These are phyloP conservation scores for Deakozyma indianensis DNA, from an alignment of 805 yeast genomes.

Conservation along the genomic window DNA sequence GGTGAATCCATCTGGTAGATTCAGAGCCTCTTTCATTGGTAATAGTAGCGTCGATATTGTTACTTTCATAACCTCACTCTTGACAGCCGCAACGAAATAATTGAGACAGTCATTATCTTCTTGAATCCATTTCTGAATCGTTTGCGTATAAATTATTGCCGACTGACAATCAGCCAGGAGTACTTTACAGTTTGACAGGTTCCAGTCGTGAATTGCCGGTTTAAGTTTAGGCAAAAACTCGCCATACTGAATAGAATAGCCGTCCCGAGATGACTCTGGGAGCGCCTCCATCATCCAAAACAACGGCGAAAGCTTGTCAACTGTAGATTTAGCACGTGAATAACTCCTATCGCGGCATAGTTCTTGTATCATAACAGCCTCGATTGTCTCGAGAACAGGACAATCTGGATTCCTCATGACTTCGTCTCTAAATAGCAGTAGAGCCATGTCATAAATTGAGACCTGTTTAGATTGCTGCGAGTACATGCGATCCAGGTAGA, in stretches of 20 bases:
- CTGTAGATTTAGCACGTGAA: conserved; percentile 36
- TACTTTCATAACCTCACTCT: conserved; percentile 37
- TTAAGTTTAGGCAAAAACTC: conserved; percentile 56
- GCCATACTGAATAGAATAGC: conserved; percentile 46
- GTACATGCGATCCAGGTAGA: conserved; percentile 78
- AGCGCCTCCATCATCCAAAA: conserved; percentile 57
- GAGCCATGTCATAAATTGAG: conserved; percentile 61
- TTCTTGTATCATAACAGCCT: conserved; percentile 36
- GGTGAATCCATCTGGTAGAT: conserved; percentile 37
- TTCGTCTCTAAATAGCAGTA: conserved; percentile 47
- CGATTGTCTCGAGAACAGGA: conserved; percentile 37
- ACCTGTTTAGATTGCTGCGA: conserved; percentile 34
- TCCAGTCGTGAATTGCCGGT: conserved; percentile 40
- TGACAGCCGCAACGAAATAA: conserved; percentile 39
- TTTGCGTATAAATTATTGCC: conserved; percentile 43
- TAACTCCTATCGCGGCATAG: conserved; percentile 40
- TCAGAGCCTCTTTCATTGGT: conserved; percentile 41
- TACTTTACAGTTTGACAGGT: conserved; percentile 31
- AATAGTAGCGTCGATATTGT: conserved; percentile 45
- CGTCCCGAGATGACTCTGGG: conserved; percentile 25
- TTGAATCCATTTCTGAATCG: conserved; percentile 35
- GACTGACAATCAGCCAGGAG: conserved; percentile 26
- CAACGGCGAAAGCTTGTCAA: conserved; percentile 44
- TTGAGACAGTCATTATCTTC: conserved; percentile 50
- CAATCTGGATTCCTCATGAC: conserved; percentile 37